Conservation (phyloP, 2,329 filamentous ascomycete genomes). For the Pyricularia grisea region DNA sequence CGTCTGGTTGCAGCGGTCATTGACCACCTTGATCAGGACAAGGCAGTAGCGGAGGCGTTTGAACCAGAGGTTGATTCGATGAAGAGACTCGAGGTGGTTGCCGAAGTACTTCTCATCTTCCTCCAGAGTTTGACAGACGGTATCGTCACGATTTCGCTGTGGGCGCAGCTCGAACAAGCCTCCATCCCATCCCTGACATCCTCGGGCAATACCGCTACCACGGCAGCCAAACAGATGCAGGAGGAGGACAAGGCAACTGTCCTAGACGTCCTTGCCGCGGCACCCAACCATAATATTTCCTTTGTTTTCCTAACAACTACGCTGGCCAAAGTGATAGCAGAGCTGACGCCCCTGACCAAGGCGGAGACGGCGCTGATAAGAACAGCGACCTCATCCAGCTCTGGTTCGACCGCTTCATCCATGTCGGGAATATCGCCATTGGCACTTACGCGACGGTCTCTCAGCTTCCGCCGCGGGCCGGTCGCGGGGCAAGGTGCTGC, state of each 20-base stretch:
- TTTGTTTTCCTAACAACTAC: slow-evolving; percentile 83
- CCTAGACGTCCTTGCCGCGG: slow-evolving; percentile 63
- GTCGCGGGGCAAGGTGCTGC: slow-evolving; percentile 11
- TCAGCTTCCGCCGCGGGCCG: slow-evolving; percentile 30
- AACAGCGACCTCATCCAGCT: slow-evolving; percentile 8
- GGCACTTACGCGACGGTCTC: slow-evolving; percentile 29
- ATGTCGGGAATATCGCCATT: slow-evolving; percentile 7
- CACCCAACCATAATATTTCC: slow-evolving; percentile 74
- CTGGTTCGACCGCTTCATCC: slow-evolving; percentile 10
- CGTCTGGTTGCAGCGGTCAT: slow-evolving; percentile 24
- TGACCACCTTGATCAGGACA: slow-evolving; percentile 66
- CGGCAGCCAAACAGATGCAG: not conserved
- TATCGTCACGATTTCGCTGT: slow-evolving; percentile 61
- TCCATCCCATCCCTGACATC: slow-evolving; percentile 14
- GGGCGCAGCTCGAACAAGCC: slow-evolving; percentile 57
- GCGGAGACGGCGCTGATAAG: slow-evolving; percentile 25
- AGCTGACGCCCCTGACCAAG: slow-evolving; percentile 32
- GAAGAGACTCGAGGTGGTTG: slow-evolving; percentile 65
- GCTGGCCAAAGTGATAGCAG: slow-evolving; percentile 44
- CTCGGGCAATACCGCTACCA: slow-evolving; percentile 25
- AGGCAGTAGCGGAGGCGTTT: slow-evolving; percentile 51
- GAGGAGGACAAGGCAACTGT: slow-evolving; percentile 40
- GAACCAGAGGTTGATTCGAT: slow-evolving; percentile 52
- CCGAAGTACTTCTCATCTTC: slow-evolving; percentile 65
- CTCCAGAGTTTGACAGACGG: slow-evolving; percentile 69